phyloP scores from a whole-genome alignment of 1,284 basidiomycete species.

The Malassezia yamatoensis region DNA sequence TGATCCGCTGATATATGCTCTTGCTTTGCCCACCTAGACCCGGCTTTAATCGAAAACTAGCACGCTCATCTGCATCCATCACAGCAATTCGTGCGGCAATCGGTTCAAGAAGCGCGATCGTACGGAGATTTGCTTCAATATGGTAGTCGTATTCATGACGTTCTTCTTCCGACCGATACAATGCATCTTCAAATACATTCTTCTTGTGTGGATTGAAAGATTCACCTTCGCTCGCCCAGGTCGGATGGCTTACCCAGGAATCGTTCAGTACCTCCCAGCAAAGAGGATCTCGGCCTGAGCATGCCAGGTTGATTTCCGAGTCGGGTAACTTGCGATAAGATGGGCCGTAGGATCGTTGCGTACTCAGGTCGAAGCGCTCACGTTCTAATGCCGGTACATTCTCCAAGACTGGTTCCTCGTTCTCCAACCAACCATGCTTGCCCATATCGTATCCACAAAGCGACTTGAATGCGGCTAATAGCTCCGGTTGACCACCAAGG shows the following conservation, averaged over 20 bases:
- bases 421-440: slow-evolving; percentile 55
- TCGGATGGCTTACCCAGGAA: slow-evolving; percentile 73
- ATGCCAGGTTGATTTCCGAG: slow-evolving; percentile 74
- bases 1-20: slow-evolving; percentile 79
- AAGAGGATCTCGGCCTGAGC: slow-evolving; percentile 86
- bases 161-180: slow-evolving; percentile 95
- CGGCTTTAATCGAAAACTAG: slow-evolving; percentile 70
- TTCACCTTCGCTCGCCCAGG: slow-evolving; percentile 90
- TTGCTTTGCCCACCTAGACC: slow-evolving; percentile 81
- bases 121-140: slow-evolving; percentile 80
- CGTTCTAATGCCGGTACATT: slow-evolving; percentile 48
- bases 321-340: slow-evolving; percentile 84
- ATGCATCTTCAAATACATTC: slow-evolving; percentile 87
- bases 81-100: slow-evolving; percentile 73
- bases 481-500: slow-evolving; percentile 64
- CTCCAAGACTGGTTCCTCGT: slow-evolving; percentile 50
- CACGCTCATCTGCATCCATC: slow-evolving; percentile 80
- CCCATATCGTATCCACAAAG: slow-evolving; percentile 66
- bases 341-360: slow-evolving; percentile 58
- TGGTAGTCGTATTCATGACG: slow-evolving; percentile 97
- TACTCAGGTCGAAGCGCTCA: slow-evolving; percentile 44
- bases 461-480: slow-evolving; percentile 76
- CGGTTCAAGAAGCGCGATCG: slow-evolving; percentile 84
- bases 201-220: slow-evolving; percentile 92
- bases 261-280: slow-evolving; percentile 82